These are phyloP conservation scores for Colletotrichum sp. DNA, from an alignment of 2,329 filamentous ascomycete genomes.

Conservation along the genomic window DNA sequence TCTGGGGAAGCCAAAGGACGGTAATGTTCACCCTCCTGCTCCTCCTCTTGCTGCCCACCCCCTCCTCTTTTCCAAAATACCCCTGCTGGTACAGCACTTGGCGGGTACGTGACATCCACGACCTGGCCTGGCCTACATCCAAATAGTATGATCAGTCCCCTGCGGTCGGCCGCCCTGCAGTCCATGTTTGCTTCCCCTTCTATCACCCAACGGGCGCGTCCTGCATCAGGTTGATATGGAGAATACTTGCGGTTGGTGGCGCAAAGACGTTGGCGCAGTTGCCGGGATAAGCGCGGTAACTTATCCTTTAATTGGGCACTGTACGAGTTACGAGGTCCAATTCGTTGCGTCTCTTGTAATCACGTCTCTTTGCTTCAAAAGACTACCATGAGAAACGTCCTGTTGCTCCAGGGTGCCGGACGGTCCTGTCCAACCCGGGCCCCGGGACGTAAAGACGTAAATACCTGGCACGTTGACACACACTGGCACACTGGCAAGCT, in stretches of 20 bases:
- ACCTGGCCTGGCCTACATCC: not conserved
- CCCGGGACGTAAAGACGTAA: not conserved
- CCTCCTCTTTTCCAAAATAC: not conserved
- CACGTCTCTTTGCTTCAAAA: not conserved
- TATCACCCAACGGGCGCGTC: not conserved
- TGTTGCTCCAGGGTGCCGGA: not conserved
- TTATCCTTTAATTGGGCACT: not conserved
- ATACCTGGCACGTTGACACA: not conserved
- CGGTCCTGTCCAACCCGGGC: not conserved
- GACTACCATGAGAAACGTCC: not conserved
- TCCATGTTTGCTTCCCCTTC: not conserved
- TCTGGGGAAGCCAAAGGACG: not conserved
- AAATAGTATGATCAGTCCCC: not conserved
- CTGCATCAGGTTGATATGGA: not conserved
- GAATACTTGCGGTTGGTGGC: not conserved
- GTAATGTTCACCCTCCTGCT: not conserved
- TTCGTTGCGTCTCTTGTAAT: not conserved
- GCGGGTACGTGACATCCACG: not conserved
- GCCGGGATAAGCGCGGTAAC: not conserved
- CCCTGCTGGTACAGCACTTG: not conserved
- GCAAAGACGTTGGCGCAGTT: not conserved
- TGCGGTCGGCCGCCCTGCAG: not conserved
- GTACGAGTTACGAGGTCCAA: not conserved
- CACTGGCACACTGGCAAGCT: not conserved
- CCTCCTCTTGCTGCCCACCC: not conserved